phyloP scores from a whole-genome alignment of 2,329 filamentous ascomycete genomes.

The Pyrenochaeta sp. region DNA sequence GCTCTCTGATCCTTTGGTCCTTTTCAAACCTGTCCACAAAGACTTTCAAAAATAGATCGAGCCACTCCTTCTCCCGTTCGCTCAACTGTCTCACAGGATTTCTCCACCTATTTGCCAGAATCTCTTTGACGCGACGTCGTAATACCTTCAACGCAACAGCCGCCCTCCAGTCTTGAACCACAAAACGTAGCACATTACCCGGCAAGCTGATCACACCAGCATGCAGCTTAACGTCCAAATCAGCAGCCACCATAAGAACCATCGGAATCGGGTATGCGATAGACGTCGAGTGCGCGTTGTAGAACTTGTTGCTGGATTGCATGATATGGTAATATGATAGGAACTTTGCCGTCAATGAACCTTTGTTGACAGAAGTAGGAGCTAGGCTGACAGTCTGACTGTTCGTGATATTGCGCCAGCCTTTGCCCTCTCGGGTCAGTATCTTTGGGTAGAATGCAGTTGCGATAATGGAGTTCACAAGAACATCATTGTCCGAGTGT shows the following conservation, averaged over 20 bases:
- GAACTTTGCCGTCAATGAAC: slow-evolving; percentile 69
- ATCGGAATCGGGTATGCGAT: slow-evolving; percentile 79
- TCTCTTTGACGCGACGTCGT: slow-evolving; percentile 75
- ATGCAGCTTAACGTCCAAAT: slow-evolving; percentile 89
- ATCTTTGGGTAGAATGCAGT: slow-evolving; percentile 98
- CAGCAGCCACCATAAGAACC: slow-evolving; percentile 76
- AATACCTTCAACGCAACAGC: slow-evolving; percentile 89
- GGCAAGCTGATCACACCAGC: slow-evolving; percentile 87
- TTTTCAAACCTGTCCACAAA: slow-evolving; percentile 42
- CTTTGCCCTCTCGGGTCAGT: slow-evolving; percentile 82
- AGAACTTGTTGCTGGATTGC: slow-evolving; percentile 83
- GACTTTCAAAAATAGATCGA: slow-evolving; percentile 46
- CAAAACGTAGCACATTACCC: slow-evolving; percentile 84
- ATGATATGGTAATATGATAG: slow-evolving; percentile 97
- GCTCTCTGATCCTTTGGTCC: slow-evolving; percentile 43
- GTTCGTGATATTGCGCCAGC: slow-evolving; percentile 89
- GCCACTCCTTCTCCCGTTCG: slow-evolving; percentile 53
- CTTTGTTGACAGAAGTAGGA: slow-evolving; percentile 88
- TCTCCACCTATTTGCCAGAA: slow-evolving; percentile 76
- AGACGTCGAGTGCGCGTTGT: slow-evolving; percentile 79
- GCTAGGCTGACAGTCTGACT: slow-evolving; percentile 90
- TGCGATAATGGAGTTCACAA: slow-evolving; percentile 83
- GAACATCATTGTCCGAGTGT: slow-evolving; percentile 80
- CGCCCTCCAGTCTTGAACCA: slow-evolving; percentile 86
- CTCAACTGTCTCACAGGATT: slow-evolving; percentile 51